A percentile compares a stretch with the other conserved stretches of the same genome.
phyloP scores from a whole-genome alignment of 108 stramenopile species.

The Nannochloropsis gaditana region DNA sequence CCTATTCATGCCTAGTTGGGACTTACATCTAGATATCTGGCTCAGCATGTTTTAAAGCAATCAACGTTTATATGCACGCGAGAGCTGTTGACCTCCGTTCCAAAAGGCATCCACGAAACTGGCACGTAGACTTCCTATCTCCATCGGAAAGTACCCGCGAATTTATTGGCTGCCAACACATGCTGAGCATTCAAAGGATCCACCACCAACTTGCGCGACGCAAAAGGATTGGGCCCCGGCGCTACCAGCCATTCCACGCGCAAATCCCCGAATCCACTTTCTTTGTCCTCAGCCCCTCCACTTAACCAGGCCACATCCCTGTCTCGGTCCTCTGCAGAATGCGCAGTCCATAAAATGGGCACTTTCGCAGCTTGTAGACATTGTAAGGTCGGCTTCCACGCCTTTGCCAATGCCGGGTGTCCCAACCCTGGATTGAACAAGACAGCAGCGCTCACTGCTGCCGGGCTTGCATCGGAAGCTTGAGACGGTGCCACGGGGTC shows the following conservation, averaged over 20 bases:
- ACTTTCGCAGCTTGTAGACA: not conserved
- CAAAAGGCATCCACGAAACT: too few relatives aligned
- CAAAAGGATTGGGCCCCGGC: conserved; percentile 11
- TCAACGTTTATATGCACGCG: too few relatives aligned
- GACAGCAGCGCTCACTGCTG: not conserved
- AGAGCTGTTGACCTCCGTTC: too few relatives aligned
- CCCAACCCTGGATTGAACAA: not conserved
- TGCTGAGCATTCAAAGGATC: not conserved
- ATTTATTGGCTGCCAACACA: not conserved
- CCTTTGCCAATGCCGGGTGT: not conserved
- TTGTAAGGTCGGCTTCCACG: not conserved
- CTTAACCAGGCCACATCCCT: not conserved
- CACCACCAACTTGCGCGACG: not conserved
- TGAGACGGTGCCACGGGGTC: too few relatives aligned
- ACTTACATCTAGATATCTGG: too few relatives aligned
- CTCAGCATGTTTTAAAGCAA: too few relatives aligned
- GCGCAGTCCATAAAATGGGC: not conserved
- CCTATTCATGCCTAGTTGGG: too few relatives aligned
- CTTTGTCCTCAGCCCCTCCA: not conserved
- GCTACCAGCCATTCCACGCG: not conserved
- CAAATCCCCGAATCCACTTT: too few relatives aligned
- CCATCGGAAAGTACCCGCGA: not conserved
- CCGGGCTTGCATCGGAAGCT: too few relatives aligned
- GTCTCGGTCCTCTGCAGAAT: not conserved
- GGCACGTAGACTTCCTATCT: too few relatives aligned